Conservation (phyloP, 768 basidiomycete genomes). For the Boletus huronensis region DNA sequence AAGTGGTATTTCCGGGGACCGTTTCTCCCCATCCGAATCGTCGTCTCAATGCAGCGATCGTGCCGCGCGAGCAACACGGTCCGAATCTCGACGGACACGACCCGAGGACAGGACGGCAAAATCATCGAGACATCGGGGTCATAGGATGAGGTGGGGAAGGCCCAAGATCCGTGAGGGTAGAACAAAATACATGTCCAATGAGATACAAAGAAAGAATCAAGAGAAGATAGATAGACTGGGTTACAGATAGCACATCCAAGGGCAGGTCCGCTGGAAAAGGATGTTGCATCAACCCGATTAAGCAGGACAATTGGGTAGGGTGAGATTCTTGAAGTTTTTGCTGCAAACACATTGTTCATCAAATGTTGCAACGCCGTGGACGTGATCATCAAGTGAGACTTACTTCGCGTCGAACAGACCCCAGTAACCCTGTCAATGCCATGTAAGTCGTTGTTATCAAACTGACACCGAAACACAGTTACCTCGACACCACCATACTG, state of each 20-base stretch:
- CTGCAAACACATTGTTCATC: conserved; percentile 35
- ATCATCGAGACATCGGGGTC: neutral
- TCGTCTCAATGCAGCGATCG: neutral
- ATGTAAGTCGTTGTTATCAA: conserved; percentile 7
- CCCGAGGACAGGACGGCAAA: neutral
- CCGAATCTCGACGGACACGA: neutral
- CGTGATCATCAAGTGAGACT: conserved; percentile 12
- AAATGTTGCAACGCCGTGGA: conserved; percentile 18
- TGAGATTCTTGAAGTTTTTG: conserved; percentile 68
- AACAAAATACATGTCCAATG: conserved; percentile 21
- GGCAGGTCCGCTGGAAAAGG: neutral
- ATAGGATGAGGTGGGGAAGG: neutral
- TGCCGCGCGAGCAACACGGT: neutral
- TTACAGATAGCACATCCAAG: conserved; percentile 8
- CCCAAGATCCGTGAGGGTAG: conserved; percentile 1
- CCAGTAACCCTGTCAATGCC: conserved; percentile 46
- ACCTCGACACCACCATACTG: conserved; percentile 80
- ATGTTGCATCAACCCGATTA: neutral
- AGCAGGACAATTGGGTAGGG: conserved; percentile 53
- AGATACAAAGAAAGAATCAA: conserved; percentile 13
- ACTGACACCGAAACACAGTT: conserved; percentile 6
- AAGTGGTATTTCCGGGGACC: conserved; percentile 1
- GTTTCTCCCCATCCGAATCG: conserved; percentile 1
- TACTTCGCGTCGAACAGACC: conserved; percentile 63
- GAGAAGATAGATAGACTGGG: neutral